Base-by-base conservation (phyloP, 805 yeast species). In the Kuraishia piskuri region DNA sequence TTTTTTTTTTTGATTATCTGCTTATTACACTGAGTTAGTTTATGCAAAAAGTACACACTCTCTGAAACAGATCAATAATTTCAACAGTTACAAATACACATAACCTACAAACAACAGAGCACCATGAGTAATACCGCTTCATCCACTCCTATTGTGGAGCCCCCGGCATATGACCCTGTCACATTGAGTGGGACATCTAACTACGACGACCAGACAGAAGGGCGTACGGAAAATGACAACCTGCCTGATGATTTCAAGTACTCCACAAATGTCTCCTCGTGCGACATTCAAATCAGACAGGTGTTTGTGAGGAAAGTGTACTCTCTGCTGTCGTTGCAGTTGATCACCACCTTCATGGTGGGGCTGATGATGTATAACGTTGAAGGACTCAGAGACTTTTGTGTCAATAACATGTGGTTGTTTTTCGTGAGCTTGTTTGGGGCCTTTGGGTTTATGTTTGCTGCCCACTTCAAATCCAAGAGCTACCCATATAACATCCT, bases 191-290 rank as follows among this genome's bases (percentile, higher is more conserved):
- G 50, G 4, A 24, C 21, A 40, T 49, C 53, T 5, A 47, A 51
- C 53, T 51, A 46, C 19, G 40, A 31, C 9, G 40, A 31, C 17
- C 40, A 31, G 17, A 7, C 50, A 14, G 20, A 49, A 3, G 45
- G 44, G 19, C 31, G 31, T 7, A 17, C 36, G 7, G 49, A 24
- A 17, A 4, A 19, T 8, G 26, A 44, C 25, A 24, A 17, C 10
- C 62, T 78, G 49, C 84, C 86, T 3, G 87, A 89, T 59, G 96
- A 88, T 68, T 90, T 89, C 79, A 90, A 89, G 66, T 88, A 84
- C 67, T 80, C 86, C 37, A 86, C 86, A 6, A 77, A 79, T 52
- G 95, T 90, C 22, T 80, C 90, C 2, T 83, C 86, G 31, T 88
- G 96, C 68, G 88, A 86, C 55, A 70, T 88, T 51, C 81, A 86